These are phyloP conservation scores for Aspergillus eucalypticola DNA, from an alignment of 2,329 filamentous ascomycete genomes.

Conservation along the genomic window DNA sequence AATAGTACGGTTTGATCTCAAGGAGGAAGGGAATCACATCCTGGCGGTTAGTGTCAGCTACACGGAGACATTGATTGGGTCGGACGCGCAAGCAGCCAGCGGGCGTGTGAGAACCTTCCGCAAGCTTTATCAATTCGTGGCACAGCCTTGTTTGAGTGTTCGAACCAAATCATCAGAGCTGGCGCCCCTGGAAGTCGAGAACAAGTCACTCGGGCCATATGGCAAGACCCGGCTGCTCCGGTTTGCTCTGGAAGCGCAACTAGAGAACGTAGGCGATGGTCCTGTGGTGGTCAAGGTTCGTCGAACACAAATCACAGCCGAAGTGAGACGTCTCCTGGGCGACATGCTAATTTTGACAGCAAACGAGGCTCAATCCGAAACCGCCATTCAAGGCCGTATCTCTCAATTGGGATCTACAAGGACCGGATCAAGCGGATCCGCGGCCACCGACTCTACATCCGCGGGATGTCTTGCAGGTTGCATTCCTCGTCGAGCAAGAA, in stretches of 20 bases:
- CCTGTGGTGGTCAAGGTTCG: conserved; percentile 72
- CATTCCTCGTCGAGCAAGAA: conserved; percentile 62
- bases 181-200: conserved; percentile 47
- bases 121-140: conserved; percentile 95
- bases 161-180: conserved; percentile 80
- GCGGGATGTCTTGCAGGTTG: conserved; percentile 65
- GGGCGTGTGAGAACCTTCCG: conserved; percentile 79
- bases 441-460: conserved; percentile 56
- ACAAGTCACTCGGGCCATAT: conserved; percentile 47
- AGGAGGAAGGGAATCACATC: conserved; percentile 92
- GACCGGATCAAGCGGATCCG: conserved; percentile 30
- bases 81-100: conserved; percentile 50
- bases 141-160: conserved; percentile 85
- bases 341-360: conserved; percentile 30
- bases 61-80: conserved; percentile 70
- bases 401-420: conserved; percentile 56
- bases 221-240: conserved; percentile 43
- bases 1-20: conserved; percentile 81
- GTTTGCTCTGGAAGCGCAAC: conserved; percentile 87
- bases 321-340: background rate
- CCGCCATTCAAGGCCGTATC: conserved; percentile 55
- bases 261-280: conserved; percentile 91
- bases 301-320: conserved; percentile 10
- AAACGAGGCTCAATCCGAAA: conserved; percentile 52
- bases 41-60: conserved; percentile 92